Conservation (phyloP, 73 alveolate genomes). For the Paramecium sexaurelia region DNA sequence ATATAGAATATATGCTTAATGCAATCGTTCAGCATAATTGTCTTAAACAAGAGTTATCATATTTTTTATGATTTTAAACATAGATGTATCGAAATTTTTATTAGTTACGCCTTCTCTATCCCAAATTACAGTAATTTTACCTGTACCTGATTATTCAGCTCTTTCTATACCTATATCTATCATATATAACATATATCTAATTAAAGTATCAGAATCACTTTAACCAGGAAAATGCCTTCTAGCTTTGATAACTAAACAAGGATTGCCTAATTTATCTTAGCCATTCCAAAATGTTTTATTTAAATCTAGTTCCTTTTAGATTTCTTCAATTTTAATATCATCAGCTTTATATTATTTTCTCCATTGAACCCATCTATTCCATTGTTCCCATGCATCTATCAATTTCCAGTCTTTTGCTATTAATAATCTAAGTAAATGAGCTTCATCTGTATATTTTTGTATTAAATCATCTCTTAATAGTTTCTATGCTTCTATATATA, state of each 20-base stretch:
- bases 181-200: neutral
- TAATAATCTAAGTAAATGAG: neutral
- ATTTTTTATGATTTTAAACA: constrained; percentile 15
- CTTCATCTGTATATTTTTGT: constrained; percentile 12
- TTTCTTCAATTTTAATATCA: constrained; percentile 27
- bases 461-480: constrained; percentile 1
- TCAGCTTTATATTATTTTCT: constrained; percentile 29
- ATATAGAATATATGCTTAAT: neutral
- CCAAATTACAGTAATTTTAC: constrained; percentile 63
- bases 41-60: constrained; percentile 44
- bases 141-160: constrained; percentile 56
- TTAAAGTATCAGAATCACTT: neutral
- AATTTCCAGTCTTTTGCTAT: constrained; percentile 48
- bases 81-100: constrained; percentile 56
- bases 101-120: constrained; percentile 69
- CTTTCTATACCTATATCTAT: neutral
- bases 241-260: neutral
- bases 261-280: constrained; percentile 4
- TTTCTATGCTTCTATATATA: neutral
- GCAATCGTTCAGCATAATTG: constrained; percentile 52
- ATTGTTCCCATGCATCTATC: neutral
- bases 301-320: neutral
- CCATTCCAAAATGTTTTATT: constrained; percentile 44
- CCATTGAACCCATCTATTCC: constrained; percentile 59
- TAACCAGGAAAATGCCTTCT: constrained; percentile 24